Conservation (phyloP, 176 grass and related monocot genomes). For the Phoenix dactylifera region DNA sequence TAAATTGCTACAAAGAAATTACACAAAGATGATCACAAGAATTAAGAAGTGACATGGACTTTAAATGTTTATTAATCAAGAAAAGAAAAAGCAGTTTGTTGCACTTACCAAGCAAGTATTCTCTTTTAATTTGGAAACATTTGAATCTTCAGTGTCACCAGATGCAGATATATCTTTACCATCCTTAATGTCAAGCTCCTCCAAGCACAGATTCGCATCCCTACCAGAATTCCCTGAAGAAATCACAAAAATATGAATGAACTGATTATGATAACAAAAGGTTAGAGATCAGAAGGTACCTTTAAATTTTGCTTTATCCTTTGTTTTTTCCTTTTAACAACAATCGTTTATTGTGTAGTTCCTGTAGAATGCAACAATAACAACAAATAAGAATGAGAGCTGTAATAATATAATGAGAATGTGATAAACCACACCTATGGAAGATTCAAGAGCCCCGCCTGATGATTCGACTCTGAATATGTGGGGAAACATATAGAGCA, state of each 20-base stretch:
- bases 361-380: background rate
- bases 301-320: constrained; percentile 3
- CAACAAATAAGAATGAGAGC: background rate
- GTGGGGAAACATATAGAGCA: too few species aligned
- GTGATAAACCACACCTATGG: too few species aligned
- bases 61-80: background rate
- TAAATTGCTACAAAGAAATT: background rate
- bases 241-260: constrained; percentile 2
- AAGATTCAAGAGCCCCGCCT: too few species aligned
- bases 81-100: background rate
- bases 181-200: constrained; percentile 5
- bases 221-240: background rate
- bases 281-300: background rate
- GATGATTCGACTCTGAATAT: too few species aligned
- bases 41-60: background rate
- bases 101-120: background rate
- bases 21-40: background rate
- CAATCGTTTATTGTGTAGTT: constrained; percentile 8
- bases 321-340: background rate
- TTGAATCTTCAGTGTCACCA: background rate
- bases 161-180: background rate
- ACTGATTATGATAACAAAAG: background rate
- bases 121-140: background rate
- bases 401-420: too few species aligned
- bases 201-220: background rate